Conservation (phyloP, 2,329 filamentous ascomycete species). For the Helminthosporium solani region DNA sequence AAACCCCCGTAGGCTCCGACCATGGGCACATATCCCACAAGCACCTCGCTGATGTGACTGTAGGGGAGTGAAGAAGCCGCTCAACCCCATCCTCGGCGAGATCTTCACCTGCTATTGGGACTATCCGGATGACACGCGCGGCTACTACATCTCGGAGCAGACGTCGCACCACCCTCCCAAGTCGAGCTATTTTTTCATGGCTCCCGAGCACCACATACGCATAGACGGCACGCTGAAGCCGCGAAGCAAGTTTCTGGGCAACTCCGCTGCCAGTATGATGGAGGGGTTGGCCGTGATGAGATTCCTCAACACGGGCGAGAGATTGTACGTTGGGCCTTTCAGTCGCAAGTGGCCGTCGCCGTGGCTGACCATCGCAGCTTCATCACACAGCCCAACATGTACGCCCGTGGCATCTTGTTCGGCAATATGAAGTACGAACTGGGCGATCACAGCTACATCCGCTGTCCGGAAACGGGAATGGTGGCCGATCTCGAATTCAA, state of each 20-base stretch:
- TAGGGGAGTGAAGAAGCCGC: conserved; percentile 95
- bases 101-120: conserved; percentile 96
- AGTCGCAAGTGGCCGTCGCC: not conserved
- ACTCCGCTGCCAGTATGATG: conserved; percentile 97
- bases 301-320: conserved; percentile 80
- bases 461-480: conserved; percentile 84
- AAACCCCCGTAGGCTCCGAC: conserved; percentile 75
- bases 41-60: conserved; percentile 28
- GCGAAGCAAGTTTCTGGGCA: conserved; percentile 90
- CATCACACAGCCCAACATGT: conserved; percentile 98
- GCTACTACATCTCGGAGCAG: conserved; percentile 96
- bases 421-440: conserved; percentile 99
- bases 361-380: conserved; percentile 58
- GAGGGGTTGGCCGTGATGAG: conserved; percentile 89
- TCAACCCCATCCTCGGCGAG: conserved; percentile 95
- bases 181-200: conserved; percentile 99
- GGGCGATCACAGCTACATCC: conserved; percentile 90
- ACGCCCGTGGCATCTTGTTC: conserved; percentile 92
- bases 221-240: conserved; percentile 96
- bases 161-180: conserved; percentile 98
- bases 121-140: conserved; percentile 76
- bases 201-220: conserved; percentile 86
- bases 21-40: conserved; percentile 5
- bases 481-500: conserved; percentile 96
- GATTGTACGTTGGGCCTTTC: conserved; percentile 75